A percentile compares a stretch with the other conserved stretches of the same genome.
Conservation (phyloP, 352 stramenopile genomes). For the Phytophthora fragariae region DNA sequence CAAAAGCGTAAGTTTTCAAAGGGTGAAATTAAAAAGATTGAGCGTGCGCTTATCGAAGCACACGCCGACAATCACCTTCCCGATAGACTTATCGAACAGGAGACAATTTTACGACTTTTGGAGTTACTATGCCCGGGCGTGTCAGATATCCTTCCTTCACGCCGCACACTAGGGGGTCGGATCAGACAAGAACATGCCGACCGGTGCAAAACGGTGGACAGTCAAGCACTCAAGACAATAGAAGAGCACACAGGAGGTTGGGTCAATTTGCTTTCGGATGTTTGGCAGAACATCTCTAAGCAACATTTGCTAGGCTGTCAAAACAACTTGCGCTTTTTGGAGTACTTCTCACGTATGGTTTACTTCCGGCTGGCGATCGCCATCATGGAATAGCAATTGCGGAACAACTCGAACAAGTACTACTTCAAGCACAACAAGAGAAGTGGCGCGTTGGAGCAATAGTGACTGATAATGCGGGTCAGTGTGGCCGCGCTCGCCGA, state of each 20-base stretch:
- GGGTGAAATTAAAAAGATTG: background rate
- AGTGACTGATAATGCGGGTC: conserved; percentile 21
- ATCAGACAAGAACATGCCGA: conserved; percentile 10
- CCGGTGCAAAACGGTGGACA: background rate
- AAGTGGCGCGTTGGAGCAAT: conserved; percentile 9
- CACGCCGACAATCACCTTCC: conserved; percentile 1
- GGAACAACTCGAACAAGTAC: conserved; percentile 7
- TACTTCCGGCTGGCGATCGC: background rate
- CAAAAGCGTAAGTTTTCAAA: background rate
- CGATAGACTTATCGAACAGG: conserved; percentile 7
- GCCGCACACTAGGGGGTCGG: background rate
- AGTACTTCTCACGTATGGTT: background rate
- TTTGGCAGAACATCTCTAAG: conserved; percentile 13
- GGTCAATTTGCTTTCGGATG: conserved; percentile 12
- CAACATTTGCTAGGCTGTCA: background rate
- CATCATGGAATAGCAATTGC: conserved; percentile 19
- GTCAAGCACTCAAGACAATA: background rate
- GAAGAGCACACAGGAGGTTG: conserved; percentile 1
- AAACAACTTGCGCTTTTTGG: conserved; percentile 9
- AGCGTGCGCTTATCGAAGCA: conserved; percentile 3
- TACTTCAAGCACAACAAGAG: background rate
- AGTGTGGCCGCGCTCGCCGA: conserved; percentile 6
- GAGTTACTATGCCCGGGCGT: conserved; percentile 7
- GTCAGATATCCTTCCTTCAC: conserved; percentile 5
- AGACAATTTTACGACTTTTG: background rate